These are phyloP conservation scores for Nicotiana tomentosiformis DNA, from an alignment of 257 asterid genomes.

Conservation along the genomic window DNA sequence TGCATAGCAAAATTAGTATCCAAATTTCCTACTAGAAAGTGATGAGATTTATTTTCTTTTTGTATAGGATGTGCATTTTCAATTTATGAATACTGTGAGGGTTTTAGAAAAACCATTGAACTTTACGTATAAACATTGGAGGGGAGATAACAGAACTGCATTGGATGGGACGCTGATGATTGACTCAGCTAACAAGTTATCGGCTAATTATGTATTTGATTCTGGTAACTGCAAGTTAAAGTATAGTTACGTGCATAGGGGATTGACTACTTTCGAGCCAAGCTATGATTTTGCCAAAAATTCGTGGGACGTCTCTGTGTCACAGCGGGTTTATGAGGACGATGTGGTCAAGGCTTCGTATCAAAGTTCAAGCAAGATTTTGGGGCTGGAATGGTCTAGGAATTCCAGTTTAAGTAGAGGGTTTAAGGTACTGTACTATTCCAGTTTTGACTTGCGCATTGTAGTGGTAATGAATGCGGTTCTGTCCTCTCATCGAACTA, in stretches of 20 bases:
- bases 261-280: constrained; percentile 29
- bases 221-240: constrained; percentile 22
- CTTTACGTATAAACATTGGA: constrained; percentile 27
- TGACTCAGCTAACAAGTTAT: constrained; percentile 21
- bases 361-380: constrained; percentile 23
- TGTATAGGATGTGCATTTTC: constrained; percentile 29
- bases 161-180: constrained; percentile 27
- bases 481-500: not conserved
- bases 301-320: constrained; percentile 27
- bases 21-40: not conserved
- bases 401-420: constrained; percentile 12
- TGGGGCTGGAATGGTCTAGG: constrained; percentile 29
- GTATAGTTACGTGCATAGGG: constrained; percentile 21
- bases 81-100: constrained; percentile 25
- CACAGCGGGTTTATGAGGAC: constrained; percentile 14
- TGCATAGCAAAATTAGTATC: no score
- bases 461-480: not conserved
- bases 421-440: constrained; percentile 19
- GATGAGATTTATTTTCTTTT: not conserved
- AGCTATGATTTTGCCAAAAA: constrained; percentile 31
- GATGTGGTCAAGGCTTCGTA: constrained; percentile 29
- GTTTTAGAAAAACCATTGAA: constrained; percentile 26
- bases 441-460: not conserved
- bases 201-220: constrained; percentile 20
- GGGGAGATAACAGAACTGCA: constrained; percentile 22